Percentiles rank a stretch among this genome's conserved stretches.
Conservation (phyloP, 495 filamentous ascomycete species). For the Talaromyces stipitatus region DNA sequence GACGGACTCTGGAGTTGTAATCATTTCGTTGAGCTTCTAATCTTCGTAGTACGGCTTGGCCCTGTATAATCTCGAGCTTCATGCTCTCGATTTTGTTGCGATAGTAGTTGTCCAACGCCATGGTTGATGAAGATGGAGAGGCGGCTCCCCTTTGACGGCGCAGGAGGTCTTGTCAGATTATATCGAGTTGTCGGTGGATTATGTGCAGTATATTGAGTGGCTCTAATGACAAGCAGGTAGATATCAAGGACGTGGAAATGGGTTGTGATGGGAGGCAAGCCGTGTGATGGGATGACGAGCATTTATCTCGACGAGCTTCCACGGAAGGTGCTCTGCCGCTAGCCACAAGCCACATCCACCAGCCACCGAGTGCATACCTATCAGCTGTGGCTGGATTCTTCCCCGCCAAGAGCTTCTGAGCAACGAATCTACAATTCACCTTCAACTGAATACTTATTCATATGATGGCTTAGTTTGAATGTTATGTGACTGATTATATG, state of each 20-base stretch:
- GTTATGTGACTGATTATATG: too few species aligned
- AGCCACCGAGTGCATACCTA: not conserved
- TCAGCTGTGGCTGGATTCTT: not conserved
- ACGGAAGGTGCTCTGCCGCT: too few species aligned
- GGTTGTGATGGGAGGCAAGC: not conserved
- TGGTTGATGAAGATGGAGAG: slow-evolving; percentile 38
- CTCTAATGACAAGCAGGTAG: not conserved
- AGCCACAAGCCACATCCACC: not conserved
- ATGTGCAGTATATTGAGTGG: not conserved
- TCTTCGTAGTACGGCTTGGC: slow-evolving; percentile 87
- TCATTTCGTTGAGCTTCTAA: slow-evolving; percentile 98
- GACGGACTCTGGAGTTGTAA: slow-evolving; percentile 95
- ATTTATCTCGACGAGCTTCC: slow-evolving; percentile 4
- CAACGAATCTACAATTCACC: not conserved
- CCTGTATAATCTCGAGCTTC: slow-evolving; percentile 99
- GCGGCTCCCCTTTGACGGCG: slow-evolving; percentile 17
- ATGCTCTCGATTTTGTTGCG: slow-evolving; percentile 99
- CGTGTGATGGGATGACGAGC: not conserved
- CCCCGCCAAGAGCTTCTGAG: not conserved
- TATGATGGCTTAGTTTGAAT: too few species aligned
- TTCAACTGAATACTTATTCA: not conserved
- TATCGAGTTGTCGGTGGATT: too few species aligned
- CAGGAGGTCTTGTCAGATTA: not conserved
- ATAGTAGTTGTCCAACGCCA: slow-evolving; percentile 99
- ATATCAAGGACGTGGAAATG: not conserved